Percentiles rank a stretch among this genome's conserved stretches.
These are phyloP conservation scores for Crithidia brevicula DNA, from an alignment of 208 protist species.

Conservation along the genomic window DNA sequence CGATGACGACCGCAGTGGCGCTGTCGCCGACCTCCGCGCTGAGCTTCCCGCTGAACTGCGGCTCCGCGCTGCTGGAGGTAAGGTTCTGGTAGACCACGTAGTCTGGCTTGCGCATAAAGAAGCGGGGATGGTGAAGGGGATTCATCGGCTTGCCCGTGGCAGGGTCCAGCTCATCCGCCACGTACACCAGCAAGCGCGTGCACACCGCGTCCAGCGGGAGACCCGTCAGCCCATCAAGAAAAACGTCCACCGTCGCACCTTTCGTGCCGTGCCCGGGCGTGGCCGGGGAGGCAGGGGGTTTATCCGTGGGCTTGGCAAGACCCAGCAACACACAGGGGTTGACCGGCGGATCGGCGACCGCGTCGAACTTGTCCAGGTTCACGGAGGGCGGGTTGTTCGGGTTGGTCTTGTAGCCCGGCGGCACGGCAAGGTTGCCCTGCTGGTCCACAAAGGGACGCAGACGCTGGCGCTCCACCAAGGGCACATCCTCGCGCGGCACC, in stretches of 20 bases:
- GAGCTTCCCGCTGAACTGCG: slow-evolving; percentile 42
- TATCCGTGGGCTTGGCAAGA: slow-evolving; percentile 34
- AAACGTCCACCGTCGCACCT: slow-evolving; percentile 39
- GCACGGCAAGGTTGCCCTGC: slow-evolving; percentile 51
- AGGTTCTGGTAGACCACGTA: slow-evolving; percentile 51
- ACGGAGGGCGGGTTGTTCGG: slow-evolving; percentile 24
- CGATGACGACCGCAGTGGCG: slow-evolving; percentile 59
- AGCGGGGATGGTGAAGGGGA: slow-evolving; percentile 34
- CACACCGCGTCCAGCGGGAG: slow-evolving; percentile 60
- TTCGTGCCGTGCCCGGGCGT: slow-evolving; percentile 33
- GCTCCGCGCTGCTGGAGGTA: slow-evolving; percentile 44
- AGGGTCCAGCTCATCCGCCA: slow-evolving; percentile 48
- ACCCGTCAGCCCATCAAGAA: slow-evolving; percentile 50
- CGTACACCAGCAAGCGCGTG: slow-evolving; percentile 65
- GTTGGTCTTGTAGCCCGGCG: slow-evolving; percentile 44
- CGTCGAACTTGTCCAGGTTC: slow-evolving; percentile 35
- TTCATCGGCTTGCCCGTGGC: slow-evolving; percentile 31
- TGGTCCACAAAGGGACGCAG: slow-evolving; percentile 30
- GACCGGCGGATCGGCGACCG: slow-evolving; percentile 15
- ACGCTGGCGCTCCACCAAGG: slow-evolving; percentile 20
- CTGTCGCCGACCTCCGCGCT: slow-evolving; percentile 16
- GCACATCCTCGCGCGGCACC: slow-evolving; percentile 20
- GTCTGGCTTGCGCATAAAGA: slow-evolving; percentile 63
- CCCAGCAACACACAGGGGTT: slow-evolving; percentile 45
- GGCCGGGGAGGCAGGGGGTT: slow-evolving; percentile 9